Base-by-base conservation (phyloP, 805 yeast genomes). In the Pichia paraexigua region DNA sequence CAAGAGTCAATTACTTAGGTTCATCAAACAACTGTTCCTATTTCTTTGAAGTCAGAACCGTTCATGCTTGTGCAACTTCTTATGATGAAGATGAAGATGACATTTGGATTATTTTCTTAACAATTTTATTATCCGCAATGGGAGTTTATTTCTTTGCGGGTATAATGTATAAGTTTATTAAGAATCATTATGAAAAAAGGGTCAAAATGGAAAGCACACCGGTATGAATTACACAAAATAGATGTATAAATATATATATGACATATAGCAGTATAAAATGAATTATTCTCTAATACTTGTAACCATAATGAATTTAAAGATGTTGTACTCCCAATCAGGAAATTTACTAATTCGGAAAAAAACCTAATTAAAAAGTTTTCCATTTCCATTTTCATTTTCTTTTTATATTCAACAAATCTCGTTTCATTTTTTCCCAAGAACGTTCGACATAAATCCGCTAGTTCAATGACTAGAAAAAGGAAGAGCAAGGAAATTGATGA, bases 21-120 rank as follows among this genome's bases (percentile, higher is more conserved):
- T 80, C 80, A 8, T 61, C 79, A 42, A 78, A 87, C 63, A 87
- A 89, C 55, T 89, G 97, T 67, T 80, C 84, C 39, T 89, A 87
- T 65, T 78, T 84, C 61, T 89, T 89, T 64, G 96, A 89, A 62
- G 89, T 88, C 32, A 70, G 89, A 57, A 86, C 95, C 4, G 81
- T 87, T 43, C 85, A 83, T 67, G 96, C 95, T 0, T 89, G 97
- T 66, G 87, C 95, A 0, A 84, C 90, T 1, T 80, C 87, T 11
- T 81, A 83, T 48, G 77, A 81, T 58, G 78, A 75, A 13, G 83
- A 83, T 60, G 80, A 85, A 53, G 66, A 78, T 50, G 82, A 83
- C 18, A 80, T 83, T 3, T 74, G 85, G 48, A 79, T 87, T 72
- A 80, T 85, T 46, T 83, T 85, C 56, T 54, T 79, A 18, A 69